Evolutionary conservation across 2,329 filamentous ascomycete genomes (phyloP), one percentile per base, ranked within the genome.

Genomic region (Arthrinium puccinioides): DNA sequence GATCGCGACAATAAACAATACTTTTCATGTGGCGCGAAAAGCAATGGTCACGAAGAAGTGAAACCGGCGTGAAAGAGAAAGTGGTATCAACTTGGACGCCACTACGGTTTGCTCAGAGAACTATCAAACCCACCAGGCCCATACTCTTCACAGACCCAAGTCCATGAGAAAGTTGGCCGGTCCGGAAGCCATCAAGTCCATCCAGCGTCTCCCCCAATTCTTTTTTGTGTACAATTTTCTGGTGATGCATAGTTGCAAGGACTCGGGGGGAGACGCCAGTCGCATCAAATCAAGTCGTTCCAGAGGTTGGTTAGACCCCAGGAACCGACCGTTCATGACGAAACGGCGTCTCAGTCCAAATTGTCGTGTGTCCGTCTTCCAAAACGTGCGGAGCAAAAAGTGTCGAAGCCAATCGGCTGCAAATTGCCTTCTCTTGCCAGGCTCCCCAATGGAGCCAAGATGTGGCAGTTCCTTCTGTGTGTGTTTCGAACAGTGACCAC

Each of bases 1-100:
- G n/a, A n/a, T n/a, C n/a, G n/a, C n/a, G n/a, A n/a, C n/a, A n/a
- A n/a, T n/a, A n/a, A n/a, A n/a, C n/a, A n/a, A n/a, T n/a, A n/a
- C n/a, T n/a, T n/a, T n/a, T n/a, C n/a, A n/a, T n/a, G n/a, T n/a
- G n/a, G n/a, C n/a, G n/a, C n/a, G n/a, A n/a, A n/a, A n/a, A n/a
- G n/a, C n/a, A n/a, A n/a, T n/a, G n/a, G n/a, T n/a, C n/a, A n/a
- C n/a, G n/a, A n/a, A n/a, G n/a, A n/a, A n/a, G n/a, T n/a, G n/a
- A n/a, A n/a, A n/a, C n/a, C n/a, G n/a, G n/a, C n/a, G n/a, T 33
- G 53, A 51, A 51, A 46, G 44, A 43, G 46, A 52, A 48, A 43
- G 29, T 44, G 44, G 32, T 44, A 38, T 30, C 2, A 24, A 40
- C 13, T 37, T 43, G 37, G 44, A 47, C 41, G 46, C 36, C 20